phyloP scores from a whole-genome alignment of 1,139 yeast species.

The Lodderomyces metapsilosis region DNA sequence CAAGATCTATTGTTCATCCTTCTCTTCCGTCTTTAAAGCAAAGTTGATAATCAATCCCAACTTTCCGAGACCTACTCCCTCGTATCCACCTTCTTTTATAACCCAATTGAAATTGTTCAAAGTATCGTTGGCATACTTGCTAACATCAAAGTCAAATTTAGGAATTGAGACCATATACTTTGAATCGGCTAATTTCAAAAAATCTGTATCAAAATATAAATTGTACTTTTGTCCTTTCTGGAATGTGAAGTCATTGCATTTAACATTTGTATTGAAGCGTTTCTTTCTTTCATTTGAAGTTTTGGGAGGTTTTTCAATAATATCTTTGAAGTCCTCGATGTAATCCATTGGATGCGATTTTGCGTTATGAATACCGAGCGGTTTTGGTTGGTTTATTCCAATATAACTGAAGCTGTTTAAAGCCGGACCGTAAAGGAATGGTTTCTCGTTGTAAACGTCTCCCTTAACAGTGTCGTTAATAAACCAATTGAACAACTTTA shows the following conservation, averaged over 20 bases:
- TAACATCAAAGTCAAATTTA: conserved; percentile 42
- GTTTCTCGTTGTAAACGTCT: conserved; percentile 57
- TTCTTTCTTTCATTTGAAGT: conserved; percentile 32
- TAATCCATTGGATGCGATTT: conserved; percentile 9
- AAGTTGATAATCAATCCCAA: conserved; percentile 42
- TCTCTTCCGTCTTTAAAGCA: conserved; percentile 34
- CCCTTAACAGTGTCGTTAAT: conserved; percentile 66
- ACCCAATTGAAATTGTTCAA: conserved; percentile 47
- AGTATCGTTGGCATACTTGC: conserved; percentile 40
- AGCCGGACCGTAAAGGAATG: conserved; percentile 64
- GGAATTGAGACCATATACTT: conserved; percentile 43
- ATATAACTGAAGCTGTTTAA: conserved; percentile 54
- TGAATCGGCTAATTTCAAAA: conserved; percentile 41
- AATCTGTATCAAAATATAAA: conserved; percentile 41
- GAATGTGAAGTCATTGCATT: conserved; percentile 34
- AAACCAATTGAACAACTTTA: conserved; percentile 56
- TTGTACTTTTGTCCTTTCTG: conserved; percentile 23
- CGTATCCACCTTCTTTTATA: conserved; percentile 38
- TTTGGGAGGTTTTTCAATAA: conserved; percentile 27
- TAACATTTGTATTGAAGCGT: conserved; percentile 29
- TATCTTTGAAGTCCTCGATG: conserved; percentile 17
- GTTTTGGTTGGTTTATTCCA: conserved; percentile 11
- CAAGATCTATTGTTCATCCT: conserved; percentile 7
- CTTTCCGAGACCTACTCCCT: conserved; percentile 36
- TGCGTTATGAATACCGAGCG: conserved; percentile 7